Evolutionary conservation across 192 early-diverging fungal genomes (phyloP).

Genomic region (Entomortierella beljakovae): DNA sequence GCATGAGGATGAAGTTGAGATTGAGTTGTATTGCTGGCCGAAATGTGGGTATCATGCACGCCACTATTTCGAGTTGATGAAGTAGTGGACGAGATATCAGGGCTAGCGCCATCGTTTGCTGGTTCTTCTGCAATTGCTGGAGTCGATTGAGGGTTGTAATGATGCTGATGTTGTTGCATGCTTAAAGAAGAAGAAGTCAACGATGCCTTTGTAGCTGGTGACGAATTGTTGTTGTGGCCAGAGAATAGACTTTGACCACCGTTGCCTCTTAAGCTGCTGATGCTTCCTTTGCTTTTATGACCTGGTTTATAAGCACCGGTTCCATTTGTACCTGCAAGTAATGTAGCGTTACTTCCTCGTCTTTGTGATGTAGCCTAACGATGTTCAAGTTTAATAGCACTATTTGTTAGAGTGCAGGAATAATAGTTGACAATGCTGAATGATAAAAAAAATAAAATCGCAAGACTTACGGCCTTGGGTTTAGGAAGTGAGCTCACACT

Average conservation of each 20-base stretch:
- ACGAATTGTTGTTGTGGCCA: conserved; percentile 23
- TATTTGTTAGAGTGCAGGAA: not conserved
- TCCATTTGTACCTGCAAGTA: conserved; percentile 11
- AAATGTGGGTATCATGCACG: conserved; percentile 2
- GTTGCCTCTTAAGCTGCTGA: conserved; percentile 29
- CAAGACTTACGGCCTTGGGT: conserved; percentile 71
- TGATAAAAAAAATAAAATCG: conserved; percentile 4
- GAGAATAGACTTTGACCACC: conserved; percentile 48
- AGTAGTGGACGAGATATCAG: not conserved
- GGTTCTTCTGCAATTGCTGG: conserved; percentile 23
- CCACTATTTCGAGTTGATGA: not conserved
- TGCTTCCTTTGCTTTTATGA: conserved; percentile 38
- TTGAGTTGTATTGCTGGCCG: not conserved
- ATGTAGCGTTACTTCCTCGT: conserved; percentile 48
- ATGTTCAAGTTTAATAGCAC: not conserved
- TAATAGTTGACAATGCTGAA: not conserved
- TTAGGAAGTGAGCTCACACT: conserved; percentile 79
- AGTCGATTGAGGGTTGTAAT: not conserved
- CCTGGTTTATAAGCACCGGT: conserved; percentile 31
- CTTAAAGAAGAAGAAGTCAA: not conserved
- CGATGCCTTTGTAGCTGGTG: not conserved
- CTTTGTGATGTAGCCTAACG: conserved; percentile 41
- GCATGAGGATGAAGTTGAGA: not conserved
- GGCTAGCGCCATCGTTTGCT: not conserved
- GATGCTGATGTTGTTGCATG: conserved; percentile 4